Evolutionary conservation across 306 rosid species (phyloP).

Genomic region (Inga leiocalycina): DNA sequence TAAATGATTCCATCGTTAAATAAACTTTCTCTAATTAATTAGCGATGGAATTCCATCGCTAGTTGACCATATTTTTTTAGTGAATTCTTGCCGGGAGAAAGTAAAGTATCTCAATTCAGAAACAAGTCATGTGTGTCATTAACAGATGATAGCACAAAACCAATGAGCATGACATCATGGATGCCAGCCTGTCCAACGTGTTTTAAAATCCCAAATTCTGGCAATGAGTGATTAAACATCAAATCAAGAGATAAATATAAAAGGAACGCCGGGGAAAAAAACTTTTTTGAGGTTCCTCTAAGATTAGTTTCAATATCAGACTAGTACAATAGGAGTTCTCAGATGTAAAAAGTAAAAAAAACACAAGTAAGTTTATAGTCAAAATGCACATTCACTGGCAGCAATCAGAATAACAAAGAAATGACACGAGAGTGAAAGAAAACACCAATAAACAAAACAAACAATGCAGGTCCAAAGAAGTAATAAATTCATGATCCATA

Average conservation of each 20-base stretch:
- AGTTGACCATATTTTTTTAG: too few relatives aligned
- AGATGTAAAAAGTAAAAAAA: conserved; percentile 3
- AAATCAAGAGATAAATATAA: conserved; percentile 5
- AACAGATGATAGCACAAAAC: background rate
- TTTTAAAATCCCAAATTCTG: background rate
- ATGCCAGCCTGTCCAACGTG: background rate
- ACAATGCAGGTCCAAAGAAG: conserved; percentile 33
- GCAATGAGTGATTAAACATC: conserved; percentile 30
- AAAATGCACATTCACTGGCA: conserved; percentile 37
- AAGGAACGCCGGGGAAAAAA: background rate
- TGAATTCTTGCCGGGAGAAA: background rate
- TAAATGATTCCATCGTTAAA: too few relatives aligned
- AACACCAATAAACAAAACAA: conserved; percentile 39
- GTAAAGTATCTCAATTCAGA: background rate
- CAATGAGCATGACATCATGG: background rate
- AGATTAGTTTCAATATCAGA: conserved; percentile 29
- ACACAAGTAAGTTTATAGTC: conserved; percentile 33
- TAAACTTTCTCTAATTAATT: too few relatives aligned
- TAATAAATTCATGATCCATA: conserved; percentile 14
- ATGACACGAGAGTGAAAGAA: conserved; percentile 24
- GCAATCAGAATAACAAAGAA: background rate
- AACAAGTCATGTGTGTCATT: conserved; percentile 1
- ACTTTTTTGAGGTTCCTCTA: conserved; percentile 11
- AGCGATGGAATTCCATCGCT: too few relatives aligned
- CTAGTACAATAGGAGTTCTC: conserved; percentile 29